These are phyloP conservation scores for Magnaporthiopsis rhizophila DNA, from an alignment of 2,329 filamentous ascomycete genomes.

Conservation along the genomic window DNA sequence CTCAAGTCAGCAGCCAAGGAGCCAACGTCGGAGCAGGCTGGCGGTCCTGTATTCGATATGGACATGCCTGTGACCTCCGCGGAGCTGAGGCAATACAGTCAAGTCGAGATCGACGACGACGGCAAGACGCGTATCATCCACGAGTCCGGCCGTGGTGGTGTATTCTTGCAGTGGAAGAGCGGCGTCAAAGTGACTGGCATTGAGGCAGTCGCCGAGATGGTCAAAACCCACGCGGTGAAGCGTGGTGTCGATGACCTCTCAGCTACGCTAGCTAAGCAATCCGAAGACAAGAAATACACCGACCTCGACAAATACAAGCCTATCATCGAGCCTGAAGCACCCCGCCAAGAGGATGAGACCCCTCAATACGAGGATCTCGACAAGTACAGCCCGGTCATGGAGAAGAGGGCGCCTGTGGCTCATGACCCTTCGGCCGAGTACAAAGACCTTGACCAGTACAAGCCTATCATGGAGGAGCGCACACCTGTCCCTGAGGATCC, in stretches of 20 bases:
- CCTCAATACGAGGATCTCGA: slow-evolving; percentile 8
- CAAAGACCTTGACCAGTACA: slow-evolving; percentile 26
- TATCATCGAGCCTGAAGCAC: slow-evolving; percentile 15
- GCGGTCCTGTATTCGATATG: slow-evolving; percentile 11
- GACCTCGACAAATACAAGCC: slow-evolving; percentile 30
- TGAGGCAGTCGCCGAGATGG: slow-evolving; percentile 10
- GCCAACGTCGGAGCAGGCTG: not conserved
- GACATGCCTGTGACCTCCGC: slow-evolving; percentile 23
- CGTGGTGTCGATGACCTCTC: not conserved
- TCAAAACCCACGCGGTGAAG: slow-evolving; percentile 8
- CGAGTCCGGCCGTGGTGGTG: slow-evolving; percentile 14
- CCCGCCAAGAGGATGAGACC: slow-evolving; percentile 15
- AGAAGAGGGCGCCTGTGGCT: not conserved
- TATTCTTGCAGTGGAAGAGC: slow-evolving; percentile 16
- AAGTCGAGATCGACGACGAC: slow-evolving; percentile 22
- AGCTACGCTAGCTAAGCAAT: not conserved
- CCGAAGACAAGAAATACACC: slow-evolving; percentile 3
- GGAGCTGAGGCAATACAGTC: slow-evolving; percentile 28
- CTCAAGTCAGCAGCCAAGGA: slow-evolving; percentile 18
- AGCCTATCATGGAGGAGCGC: slow-evolving; percentile 24
- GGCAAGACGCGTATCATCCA: slow-evolving; percentile 5
- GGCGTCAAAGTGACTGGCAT: slow-evolving; percentile 3
- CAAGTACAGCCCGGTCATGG: slow-evolving; percentile 11
- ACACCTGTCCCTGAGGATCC: slow-evolving; percentile 20
- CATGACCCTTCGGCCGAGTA: slow-evolving; percentile 15